These are phyloP conservation scores for Taiozyma sp. DNA, from an alignment of 1,139 yeast species.

Conservation along the genomic window DNA sequence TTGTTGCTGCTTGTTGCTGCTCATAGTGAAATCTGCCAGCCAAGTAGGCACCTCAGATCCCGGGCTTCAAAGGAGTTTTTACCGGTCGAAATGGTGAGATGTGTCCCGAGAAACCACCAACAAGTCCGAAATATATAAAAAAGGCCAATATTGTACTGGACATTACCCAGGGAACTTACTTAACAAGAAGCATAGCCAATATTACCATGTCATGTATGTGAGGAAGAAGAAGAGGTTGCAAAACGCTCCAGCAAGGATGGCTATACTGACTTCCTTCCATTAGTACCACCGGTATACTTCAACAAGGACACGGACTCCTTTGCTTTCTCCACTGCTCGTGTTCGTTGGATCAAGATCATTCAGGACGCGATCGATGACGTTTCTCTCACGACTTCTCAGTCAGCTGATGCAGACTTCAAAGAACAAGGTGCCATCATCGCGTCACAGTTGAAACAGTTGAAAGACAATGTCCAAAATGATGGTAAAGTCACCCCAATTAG, in stretches of 20 bases:
- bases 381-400: conserved; percentile 24
- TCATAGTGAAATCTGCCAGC: no score
- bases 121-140: neutral
- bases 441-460: conserved; percentile 36
- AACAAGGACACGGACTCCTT: conserved; percentile 75
- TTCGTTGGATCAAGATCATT: conserved; percentile 86
- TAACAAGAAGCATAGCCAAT: no score
- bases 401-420: conserved; percentile 18
- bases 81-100: neutral
- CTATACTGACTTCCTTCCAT: neutral
- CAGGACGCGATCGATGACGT: conserved; percentile 65
- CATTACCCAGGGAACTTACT: no score
- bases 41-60: no score
- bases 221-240: no score
- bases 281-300: conserved; percentile 40
- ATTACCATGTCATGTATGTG: neutral
- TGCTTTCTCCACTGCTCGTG: conserved; percentile 73
- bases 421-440: conserved; percentile 29
- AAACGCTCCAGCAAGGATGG: no score
- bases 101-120: neutral
- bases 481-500: conserved; percentile 38
- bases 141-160: neutral
- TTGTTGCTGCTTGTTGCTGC: no score
- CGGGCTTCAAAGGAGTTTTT: neutral
- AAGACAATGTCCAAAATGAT: conserved; percentile 37